Evolutionary conservation across 768 basidiomycete genomes (phyloP).

Genomic region (Rhodosporidiobolus odoratus): DNA sequence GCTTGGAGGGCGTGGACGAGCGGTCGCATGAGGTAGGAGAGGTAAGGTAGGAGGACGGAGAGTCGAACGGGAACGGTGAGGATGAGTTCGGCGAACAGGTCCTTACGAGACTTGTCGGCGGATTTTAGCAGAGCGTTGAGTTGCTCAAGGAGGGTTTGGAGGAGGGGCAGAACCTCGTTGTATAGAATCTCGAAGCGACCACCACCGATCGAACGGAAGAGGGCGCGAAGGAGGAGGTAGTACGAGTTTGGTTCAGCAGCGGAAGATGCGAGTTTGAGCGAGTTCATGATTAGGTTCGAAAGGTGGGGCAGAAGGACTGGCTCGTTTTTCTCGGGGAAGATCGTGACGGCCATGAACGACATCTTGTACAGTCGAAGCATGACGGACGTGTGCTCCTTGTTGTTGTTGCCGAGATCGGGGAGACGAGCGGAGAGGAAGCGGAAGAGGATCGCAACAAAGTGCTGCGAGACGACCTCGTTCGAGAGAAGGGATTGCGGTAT

Average conservation of each 20-base stretch:
- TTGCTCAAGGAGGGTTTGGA: constrained; percentile 95
- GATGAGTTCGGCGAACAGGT: constrained; percentile 94
- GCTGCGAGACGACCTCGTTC: constrained; percentile 70
- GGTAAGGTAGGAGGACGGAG: constrained; percentile 89
- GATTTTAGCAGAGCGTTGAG: constrained; percentile 82
- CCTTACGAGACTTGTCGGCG: constrained; percentile 58
- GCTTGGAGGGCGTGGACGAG: constrained; percentile 84
- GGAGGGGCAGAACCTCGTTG: constrained; percentile 88
- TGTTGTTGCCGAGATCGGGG: constrained; percentile 63
- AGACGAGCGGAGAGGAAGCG: constrained; percentile 77
- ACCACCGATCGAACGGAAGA: constrained; percentile 89
- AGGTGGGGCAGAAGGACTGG: constrained; percentile 88
- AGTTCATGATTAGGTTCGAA: constrained; percentile 88
- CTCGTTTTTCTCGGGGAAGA: constrained; percentile 71
- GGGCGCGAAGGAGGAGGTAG: constrained; percentile 79
- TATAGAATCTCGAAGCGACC: constrained; percentile 90
- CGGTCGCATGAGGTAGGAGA: constrained; percentile 93
- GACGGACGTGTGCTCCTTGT: constrained; percentile 68
- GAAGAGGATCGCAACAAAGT: constrained; percentile 78
- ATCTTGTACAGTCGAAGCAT: constrained; percentile 91
- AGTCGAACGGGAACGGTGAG: constrained; percentile 92
- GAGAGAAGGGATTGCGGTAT: constrained; percentile 77
- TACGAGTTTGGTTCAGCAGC: constrained; percentile 86
- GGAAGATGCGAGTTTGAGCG: constrained; percentile 87
- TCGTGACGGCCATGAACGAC: constrained; percentile 79